Percentiles rank a stretch among this genome's conserved stretches.
Evolutionary conservation across 495 filamentous ascomycete species (phyloP).

Genomic region (Beverwykella pulmonaria): DNA sequence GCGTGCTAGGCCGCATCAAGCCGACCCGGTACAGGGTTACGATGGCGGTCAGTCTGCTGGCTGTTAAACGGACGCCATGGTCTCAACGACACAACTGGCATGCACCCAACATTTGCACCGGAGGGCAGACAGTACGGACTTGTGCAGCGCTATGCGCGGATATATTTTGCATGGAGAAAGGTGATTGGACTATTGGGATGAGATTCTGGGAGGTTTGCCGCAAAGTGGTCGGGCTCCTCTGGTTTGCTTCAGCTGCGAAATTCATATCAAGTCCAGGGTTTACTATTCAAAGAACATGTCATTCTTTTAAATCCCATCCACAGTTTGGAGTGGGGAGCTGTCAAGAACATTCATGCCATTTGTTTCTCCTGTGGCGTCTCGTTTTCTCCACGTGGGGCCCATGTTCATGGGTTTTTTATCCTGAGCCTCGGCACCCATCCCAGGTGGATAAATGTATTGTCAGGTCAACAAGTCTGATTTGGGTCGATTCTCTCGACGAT

Average conservation of each 20-base stretch:
- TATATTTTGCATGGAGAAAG: not conserved
- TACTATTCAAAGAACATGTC: no score
- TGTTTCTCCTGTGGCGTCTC: not conserved
- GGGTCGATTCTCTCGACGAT: no score
- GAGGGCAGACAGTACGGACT: not conserved
- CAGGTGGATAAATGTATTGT: not conserved
- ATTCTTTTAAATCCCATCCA: no score
- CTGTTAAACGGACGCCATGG: constrained; percentile 25
- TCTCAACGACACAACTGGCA: constrained; percentile 17
- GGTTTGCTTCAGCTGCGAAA: no score
- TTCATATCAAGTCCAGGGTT: no score
- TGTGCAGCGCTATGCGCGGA: constrained; percentile 7
- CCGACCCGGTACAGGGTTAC: constrained; percentile 3
- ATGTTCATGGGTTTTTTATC: not conserved
- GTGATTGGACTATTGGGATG: no score
- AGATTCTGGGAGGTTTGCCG: no score
- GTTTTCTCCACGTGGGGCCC: not conserved
- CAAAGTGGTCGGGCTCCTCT: no score
- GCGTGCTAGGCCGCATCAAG: constrained; percentile 17
- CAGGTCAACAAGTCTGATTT: not conserved
- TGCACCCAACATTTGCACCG: constrained; percentile 23
- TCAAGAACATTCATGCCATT: no score
- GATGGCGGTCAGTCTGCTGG: constrained; percentile 25
- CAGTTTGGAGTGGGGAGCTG: no score
- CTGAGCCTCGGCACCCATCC: not conserved